Evolutionary conservation across 2,329 filamentous ascomycete species (phyloP).

Genomic region (Achaetomium macrosporum): DNA sequence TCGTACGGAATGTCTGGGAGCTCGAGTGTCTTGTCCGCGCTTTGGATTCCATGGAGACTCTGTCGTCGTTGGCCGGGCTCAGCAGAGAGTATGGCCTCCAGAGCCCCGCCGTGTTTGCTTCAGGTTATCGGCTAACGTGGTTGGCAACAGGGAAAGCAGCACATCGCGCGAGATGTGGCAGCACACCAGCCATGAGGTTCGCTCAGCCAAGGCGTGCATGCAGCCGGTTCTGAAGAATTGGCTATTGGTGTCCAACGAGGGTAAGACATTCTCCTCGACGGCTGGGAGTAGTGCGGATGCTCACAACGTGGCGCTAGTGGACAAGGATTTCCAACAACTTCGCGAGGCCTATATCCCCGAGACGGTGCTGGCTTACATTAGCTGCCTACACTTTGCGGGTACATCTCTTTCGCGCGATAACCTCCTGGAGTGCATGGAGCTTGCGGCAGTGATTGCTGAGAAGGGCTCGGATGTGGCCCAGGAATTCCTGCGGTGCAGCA

Average conservation of each 20-base stretch:
- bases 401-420: slow-evolving; percentile 68
- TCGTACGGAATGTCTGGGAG: slow-evolving; percentile 60
- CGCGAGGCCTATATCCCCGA: slow-evolving; percentile 80
- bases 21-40: slow-evolving; percentile 61
- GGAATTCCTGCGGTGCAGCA: slow-evolving; percentile 57
- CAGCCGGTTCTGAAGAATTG: slow-evolving; percentile 59
- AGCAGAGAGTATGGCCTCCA: slow-evolving; percentile 45
- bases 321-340: slow-evolving; percentile 57
- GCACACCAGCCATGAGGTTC: slow-evolving; percentile 38
- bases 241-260: slow-evolving; percentile 50
- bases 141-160: slow-evolving; percentile 27
- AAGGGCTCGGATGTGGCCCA: slow-evolving; percentile 60
- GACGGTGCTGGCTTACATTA: slow-evolving; percentile 75
- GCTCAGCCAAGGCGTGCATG: slow-evolving; percentile 50
- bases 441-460: slow-evolving; percentile 69
- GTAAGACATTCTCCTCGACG: slow-evolving; percentile 37
- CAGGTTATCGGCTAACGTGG: slow-evolving; percentile 25
- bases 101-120: too few relatives aligned
- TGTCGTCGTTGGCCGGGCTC: slow-evolving; percentile 51
- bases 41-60: slow-evolving; percentile 63
- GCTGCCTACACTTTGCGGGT: slow-evolving; percentile 72
- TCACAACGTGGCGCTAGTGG: slow-evolving; percentile 37
- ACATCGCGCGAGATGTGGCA: slow-evolving; percentile 26
- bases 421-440: slow-evolving; percentile 78
- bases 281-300: neutral